A percentile compares a stretch with the other conserved stretches of the same genome.
phyloP scores from a whole-genome alignment of 139 green algal genomes.

The Chlamydomonas sphaeroides region DNA sequence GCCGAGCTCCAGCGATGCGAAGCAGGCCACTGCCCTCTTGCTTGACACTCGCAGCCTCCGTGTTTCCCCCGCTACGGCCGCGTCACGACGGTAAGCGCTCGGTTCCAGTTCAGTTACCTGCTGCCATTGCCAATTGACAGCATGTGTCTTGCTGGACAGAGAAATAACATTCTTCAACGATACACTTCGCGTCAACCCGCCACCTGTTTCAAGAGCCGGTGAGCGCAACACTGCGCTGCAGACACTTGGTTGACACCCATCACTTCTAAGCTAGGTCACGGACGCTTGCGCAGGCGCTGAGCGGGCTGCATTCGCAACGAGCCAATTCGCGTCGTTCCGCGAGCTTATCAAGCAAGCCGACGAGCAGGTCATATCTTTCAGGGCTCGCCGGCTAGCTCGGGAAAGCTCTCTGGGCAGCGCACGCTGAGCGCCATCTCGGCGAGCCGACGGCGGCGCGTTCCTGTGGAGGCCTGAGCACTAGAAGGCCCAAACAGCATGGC shows the following conservation, averaged over 20 bases:
- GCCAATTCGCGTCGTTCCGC: neutral
- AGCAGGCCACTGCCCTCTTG: no score
- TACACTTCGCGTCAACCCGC: no score
- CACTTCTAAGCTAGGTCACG: neutral
- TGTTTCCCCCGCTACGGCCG: no score
- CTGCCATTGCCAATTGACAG: no score
- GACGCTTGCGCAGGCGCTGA: neutral
- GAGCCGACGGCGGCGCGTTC: neutral
- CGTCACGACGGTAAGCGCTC: no score
- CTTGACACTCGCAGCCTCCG: no score
- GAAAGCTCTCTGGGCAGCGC: neutral
- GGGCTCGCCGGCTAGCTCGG: neutral
- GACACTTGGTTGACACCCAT: neutral
- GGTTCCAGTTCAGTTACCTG: no score
- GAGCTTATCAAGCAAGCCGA: neutral
- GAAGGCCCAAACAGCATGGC: neutral
- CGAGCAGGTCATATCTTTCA: neutral
- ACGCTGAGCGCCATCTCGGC: neutral
- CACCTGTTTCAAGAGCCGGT: no score
- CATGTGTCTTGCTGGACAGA: no score
- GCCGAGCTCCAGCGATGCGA: no score
- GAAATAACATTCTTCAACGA: neutral
- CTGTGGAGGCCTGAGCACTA: neutral
- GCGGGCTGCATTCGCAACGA: neutral
- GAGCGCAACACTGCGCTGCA: no score